Evolutionary conservation across 2,329 filamentous ascomycete species (phyloP).

Genomic region (Alternaria metachromatica): DNA sequence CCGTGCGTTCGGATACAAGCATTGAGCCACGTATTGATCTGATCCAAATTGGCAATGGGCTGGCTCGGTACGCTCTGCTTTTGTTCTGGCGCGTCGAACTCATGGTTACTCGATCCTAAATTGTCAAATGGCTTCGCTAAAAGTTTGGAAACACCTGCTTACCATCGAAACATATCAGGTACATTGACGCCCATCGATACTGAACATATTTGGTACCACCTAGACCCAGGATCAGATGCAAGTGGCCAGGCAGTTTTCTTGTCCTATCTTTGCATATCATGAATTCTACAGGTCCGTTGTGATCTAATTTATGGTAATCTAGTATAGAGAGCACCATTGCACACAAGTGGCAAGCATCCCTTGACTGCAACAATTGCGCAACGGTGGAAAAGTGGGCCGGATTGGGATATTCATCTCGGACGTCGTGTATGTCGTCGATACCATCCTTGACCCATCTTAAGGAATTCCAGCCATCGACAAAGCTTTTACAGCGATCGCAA

Average conservation of each 20-base stretch:
- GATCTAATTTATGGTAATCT: too few species aligned
- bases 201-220: too few species aligned
- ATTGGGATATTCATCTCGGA: fast-evolving
- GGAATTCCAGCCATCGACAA: neutral
- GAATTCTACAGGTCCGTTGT: too few species aligned
- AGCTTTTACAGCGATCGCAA: neutral
- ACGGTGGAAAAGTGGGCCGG: neutral
- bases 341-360: neutral
- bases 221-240: too few species aligned
- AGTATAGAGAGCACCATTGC: neutral
- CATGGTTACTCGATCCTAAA: neutral
- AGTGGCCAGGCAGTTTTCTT: too few species aligned
- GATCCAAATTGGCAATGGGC: neutral
- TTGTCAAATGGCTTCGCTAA: neutral
- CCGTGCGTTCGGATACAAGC: neutral
- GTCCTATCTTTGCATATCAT: too few species aligned
- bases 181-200: neutral
- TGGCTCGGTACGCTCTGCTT: neutral
- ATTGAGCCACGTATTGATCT: neutral
- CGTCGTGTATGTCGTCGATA: too few species aligned
- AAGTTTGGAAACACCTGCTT: neutral
- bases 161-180: neutral
- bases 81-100: neutral
- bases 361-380: neutral
- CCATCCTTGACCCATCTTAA: fast-evolving